These are phyloP conservation scores for Kurtzmaniella natalensis DNA, from an alignment of 1,139 yeast genomes.

Conservation along the genomic window DNA sequence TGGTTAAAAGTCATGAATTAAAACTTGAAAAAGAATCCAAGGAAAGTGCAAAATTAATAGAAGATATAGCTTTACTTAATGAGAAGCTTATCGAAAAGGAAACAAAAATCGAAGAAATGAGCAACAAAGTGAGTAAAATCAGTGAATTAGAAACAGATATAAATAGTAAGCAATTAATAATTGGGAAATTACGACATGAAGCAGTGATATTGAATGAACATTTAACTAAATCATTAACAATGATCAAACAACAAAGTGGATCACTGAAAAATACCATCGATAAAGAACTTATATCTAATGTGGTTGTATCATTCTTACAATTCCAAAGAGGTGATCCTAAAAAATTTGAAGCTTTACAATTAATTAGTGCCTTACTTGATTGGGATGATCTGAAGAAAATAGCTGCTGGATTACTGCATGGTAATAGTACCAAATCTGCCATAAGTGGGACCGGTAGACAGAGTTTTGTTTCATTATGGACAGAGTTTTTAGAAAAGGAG, in stretches of 20 bases:
- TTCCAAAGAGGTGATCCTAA: conserved; percentile 92
- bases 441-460: conserved; percentile 30
- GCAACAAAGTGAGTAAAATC: conserved; percentile 16
- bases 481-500: conserved; percentile 83
- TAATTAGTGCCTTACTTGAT: conserved; percentile 74
- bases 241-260: conserved; percentile 65
- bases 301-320: conserved; percentile 77
- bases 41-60: conserved; percentile 7
- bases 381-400: conserved; percentile 85
- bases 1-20: conserved; percentile 15
- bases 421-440: conserved; percentile 11
- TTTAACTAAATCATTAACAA: conserved; percentile 79
- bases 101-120: conserved; percentile 13
- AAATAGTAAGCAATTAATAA: conserved; percentile 70
- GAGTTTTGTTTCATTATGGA: conserved; percentile 83
- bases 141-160: conserved; percentile 28
- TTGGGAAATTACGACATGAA: conserved; percentile 92
- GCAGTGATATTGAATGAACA: conserved; percentile 95
- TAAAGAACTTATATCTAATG: conserved; percentile 80
- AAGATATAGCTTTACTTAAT: conserved; percentile 12
- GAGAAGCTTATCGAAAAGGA: conserved; percentile 11
- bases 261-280: conserved; percentile 72
- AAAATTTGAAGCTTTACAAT: conserved; percentile 84
- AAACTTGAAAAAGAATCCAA: conserved; percentile 13
- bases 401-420: conserved; percentile 74